phyloP scores from a whole-genome alignment of 2,329 filamentous ascomycete genomes.

The Colletotrichum lupini region DNA sequence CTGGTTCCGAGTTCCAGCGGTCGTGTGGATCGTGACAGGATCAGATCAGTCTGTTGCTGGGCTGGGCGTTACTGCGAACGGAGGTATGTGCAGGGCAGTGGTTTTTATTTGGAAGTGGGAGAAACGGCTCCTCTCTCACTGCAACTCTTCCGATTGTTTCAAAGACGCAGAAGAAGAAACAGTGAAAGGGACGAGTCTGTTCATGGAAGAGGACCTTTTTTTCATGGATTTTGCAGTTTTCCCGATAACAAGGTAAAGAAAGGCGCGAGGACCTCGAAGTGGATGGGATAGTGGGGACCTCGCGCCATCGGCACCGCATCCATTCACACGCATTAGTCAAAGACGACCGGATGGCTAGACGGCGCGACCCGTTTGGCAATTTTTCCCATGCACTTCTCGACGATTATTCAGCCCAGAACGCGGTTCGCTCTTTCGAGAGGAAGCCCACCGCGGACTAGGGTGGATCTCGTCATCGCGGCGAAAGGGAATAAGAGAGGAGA shows the following conservation, averaged over 20 bases:
- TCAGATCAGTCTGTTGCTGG: neutral
- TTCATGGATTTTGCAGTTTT: neutral
- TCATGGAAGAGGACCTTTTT: neutral
- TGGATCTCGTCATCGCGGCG: constrained; percentile 11
- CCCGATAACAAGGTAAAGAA: neutral
- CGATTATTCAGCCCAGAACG: constrained; percentile 31
- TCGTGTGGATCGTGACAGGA: constrained; percentile 17
- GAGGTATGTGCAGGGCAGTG: constrained; percentile 1
- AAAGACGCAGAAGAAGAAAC: neutral
- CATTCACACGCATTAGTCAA: constrained; percentile 23
- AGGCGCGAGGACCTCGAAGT: neutral
- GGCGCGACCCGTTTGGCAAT: constrained; percentile 12
- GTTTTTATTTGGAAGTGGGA: constrained; percentile 6
- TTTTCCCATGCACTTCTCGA: neutral
- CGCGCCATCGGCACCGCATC: neutral
- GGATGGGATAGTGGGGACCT: neutral
- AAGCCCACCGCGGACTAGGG: neutral
- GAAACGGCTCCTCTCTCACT: neutral
- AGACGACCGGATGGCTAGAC: neutral
- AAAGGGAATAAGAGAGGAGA: neutral
- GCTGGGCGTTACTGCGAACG: constrained; percentile 11
- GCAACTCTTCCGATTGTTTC: neutral
- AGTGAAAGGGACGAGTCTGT: neutral
- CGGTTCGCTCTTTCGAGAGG: neutral
- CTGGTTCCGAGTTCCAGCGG: constrained; percentile 31